Evolutionary conservation across 805 yeast genomes (phyloP).

Genomic region (Saturnispora kantuleensis): DNA sequence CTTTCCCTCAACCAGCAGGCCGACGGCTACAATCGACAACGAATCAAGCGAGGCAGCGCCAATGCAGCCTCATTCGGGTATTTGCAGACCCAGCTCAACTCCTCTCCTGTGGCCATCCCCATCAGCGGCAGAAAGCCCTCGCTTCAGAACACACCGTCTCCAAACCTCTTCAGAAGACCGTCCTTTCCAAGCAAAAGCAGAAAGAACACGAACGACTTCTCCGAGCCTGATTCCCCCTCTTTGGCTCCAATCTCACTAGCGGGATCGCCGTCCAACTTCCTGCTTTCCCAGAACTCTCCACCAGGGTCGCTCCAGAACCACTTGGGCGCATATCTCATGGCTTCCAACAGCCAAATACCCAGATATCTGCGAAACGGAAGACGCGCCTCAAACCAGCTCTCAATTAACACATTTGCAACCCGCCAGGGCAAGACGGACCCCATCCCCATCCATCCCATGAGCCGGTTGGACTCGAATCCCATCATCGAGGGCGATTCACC

Average conservation of each 20-base stretch:
- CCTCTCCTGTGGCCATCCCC: constrained; percentile 3
- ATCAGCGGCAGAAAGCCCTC: constrained; percentile 13
- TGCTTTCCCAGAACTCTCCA: constrained; percentile 45
- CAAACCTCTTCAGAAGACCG: constrained; percentile 4
- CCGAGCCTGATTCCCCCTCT: constrained; percentile 42
- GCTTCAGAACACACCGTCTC: constrained; percentile 7
- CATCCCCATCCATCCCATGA: constrained; percentile 7
- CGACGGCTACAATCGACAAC: not conserved
- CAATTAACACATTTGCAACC: not conserved
- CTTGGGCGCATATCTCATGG: constrained; percentile 6
- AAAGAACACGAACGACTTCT: constrained; percentile 6
- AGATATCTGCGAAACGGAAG: constrained; percentile 2
- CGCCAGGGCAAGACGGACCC: constrained; percentile 2
- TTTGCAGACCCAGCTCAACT: constrained; percentile 1
- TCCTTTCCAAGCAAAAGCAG: constrained; percentile 4
- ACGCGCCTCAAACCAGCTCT: not conserved
- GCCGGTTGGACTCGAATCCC: constrained; percentile 15
- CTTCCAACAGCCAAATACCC: constrained; percentile 1
- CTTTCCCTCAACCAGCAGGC: constrained; percentile 26
- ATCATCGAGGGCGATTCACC: constrained; percentile 26
- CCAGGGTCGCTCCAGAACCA: constrained; percentile 28
- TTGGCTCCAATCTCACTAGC: constrained; percentile 42
- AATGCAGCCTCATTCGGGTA: constrained; percentile 4
- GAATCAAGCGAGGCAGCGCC: not conserved
- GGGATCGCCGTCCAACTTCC: constrained; percentile 47